Conservation (phyloP, 1,139 yeast genomes). For the Lodderomyces parapsilosis region DNA sequence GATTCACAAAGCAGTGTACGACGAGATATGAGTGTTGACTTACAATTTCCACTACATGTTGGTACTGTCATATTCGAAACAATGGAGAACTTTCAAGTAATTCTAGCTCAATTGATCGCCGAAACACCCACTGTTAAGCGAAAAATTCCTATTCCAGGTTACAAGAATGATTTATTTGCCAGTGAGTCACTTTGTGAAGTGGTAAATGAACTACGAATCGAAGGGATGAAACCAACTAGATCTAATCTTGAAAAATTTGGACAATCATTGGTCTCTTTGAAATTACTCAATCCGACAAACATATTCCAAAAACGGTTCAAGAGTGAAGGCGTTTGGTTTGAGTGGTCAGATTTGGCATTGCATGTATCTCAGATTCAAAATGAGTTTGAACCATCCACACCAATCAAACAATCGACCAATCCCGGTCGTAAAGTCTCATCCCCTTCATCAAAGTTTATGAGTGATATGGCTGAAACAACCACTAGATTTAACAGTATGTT, state of each 20-base stretch:
- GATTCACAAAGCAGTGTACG: conserved; percentile 5
- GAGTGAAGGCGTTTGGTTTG: conserved; percentile 49
- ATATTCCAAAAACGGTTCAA: conserved; percentile 38
- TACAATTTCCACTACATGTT: conserved; percentile 32
- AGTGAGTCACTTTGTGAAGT: conserved; percentile 39
- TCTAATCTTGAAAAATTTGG: conserved; percentile 43
- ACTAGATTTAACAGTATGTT: conserved; percentile 34
- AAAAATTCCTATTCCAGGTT: conserved; percentile 43
- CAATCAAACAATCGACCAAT: conserved; percentile 2
- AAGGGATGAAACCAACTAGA: conserved; percentile 38
- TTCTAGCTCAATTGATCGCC: conserved; percentile 25
- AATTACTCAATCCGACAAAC: conserved; percentile 33
- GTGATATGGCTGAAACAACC: conserved; percentile 29
- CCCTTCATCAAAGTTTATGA: conserved; percentile 17
- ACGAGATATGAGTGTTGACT: conserved; percentile 6
- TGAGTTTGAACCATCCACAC: conserved; percentile 3
- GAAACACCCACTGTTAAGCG: conserved; percentile 30
- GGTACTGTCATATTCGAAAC: conserved; percentile 27
- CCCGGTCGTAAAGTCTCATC: conserved; percentile 1
- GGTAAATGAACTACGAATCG: conserved; percentile 28
- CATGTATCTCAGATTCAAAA: conserved; percentile 19
- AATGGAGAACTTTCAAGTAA: conserved; percentile 21
- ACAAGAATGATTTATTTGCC: conserved; percentile 37
- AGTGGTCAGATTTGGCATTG: conserved; percentile 42
- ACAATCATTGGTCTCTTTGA: conserved; percentile 38